Evolutionary conservation across 2,329 filamentous ascomycete genomes (phyloP), one percentile per base, ranked within the genome.

Genomic region (Neonectria faginata): DNA sequence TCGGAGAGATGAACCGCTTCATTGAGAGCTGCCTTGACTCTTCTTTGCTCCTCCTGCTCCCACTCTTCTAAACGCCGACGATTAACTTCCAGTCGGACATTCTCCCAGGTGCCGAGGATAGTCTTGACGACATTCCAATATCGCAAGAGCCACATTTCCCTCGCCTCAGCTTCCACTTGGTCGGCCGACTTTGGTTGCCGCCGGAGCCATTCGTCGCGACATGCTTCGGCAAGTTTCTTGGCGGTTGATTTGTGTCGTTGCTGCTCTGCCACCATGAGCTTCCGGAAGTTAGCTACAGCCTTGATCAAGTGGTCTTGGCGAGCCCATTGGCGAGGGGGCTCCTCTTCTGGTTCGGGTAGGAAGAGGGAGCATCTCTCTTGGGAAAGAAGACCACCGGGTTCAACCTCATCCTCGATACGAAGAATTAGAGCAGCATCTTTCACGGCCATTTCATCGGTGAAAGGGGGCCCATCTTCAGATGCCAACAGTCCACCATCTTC

Each of bases 291-390:
- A 12, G 91, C 76, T 63, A 92, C 90, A 66, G 97, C 94, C 51
- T 90, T 90, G 50, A 92, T 84, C 57, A 98, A 85, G 75, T 98
- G 92, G 74, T 98, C 94, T 74, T 89, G 87, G 70, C 97, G 94
- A n/a, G 91, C 89, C 83, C 93, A 98, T 73, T 96, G 93, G 57
- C 87, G 85, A 0, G 89, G 87, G 0, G 92, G 92, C 72, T 97
- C 92, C 61, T 92, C 89, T 64, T 82, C 82, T 12, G 88, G 83
- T 67, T 96, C 92, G 0, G 92, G 92, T 18, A 89, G 85, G 71
- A 92, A 96, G 25, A 91, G 81, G 2, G 89, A 90, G 75, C 92
- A 95, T 64, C 86, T 84, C 64, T 89, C 88, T 58, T 85, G 81
- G 55, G 91, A 93, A 29, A 97, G 83, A 4, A 94, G 77, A 2